Conservation (phyloP, 352 stramenopile genomes). For the Detonula confervacea region DNA sequence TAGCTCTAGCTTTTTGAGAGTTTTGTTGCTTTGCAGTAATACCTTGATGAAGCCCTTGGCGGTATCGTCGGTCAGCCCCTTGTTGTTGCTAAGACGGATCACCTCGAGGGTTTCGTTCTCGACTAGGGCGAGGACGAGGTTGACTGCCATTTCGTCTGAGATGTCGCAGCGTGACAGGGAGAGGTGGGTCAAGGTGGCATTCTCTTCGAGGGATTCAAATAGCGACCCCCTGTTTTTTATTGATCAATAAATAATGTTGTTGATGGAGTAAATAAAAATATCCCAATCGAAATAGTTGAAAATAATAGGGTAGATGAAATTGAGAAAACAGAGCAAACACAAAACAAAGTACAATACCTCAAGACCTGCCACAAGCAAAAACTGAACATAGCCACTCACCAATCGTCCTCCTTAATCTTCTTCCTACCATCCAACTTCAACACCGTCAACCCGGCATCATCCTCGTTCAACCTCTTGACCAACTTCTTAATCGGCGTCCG, state of each 20-base stretch:
- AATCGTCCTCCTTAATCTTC: conserved; percentile 20
- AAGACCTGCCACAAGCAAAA: too few species aligned
- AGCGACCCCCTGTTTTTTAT: too few species aligned
- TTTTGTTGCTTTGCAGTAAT: conserved; percentile 33
- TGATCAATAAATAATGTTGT: too few species aligned
- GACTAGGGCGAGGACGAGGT: conserved; percentile 44
- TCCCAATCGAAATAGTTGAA: too few species aligned
- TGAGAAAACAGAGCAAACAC: too few species aligned
- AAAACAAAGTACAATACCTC: too few species aligned
- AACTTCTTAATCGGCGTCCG: not conserved
- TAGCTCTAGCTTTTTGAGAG: conserved; percentile 30
- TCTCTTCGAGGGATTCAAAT: conserved; percentile 48
- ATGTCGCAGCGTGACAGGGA: conserved; percentile 38
- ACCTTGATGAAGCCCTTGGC: conserved; percentile 43
- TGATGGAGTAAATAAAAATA: too few species aligned
- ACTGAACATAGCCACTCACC: too few species aligned
- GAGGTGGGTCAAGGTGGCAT: conserved; percentile 42
- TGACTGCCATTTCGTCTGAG: conserved; percentile 8
- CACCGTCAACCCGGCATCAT: conserved; percentile 33
- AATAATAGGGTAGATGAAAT: too few species aligned
- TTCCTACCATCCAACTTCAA: conserved; percentile 46
- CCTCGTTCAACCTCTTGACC: conserved; percentile 22
- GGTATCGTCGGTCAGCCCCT: conserved; percentile 29
- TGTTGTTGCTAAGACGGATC: conserved; percentile 36
- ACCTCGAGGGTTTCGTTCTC: conserved; percentile 48